Evolutionary conservation across 148 eudicot genomes (phyloP), one percentile per base, ranked within the genome.

Genomic region (Selenicereus undatus): DNA sequence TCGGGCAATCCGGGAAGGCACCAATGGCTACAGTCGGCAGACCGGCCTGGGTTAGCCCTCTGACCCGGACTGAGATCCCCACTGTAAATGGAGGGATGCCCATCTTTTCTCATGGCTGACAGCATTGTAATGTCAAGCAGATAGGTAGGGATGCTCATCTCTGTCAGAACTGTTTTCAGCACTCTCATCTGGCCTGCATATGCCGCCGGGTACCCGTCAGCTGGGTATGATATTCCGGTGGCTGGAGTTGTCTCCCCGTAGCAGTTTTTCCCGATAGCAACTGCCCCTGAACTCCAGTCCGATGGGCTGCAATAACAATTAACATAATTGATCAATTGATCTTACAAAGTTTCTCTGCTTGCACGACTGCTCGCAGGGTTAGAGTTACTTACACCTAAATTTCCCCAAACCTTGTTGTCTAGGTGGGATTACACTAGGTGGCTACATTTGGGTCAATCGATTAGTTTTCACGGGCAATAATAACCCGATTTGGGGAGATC

Each of bases 1-100:
- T 96, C 99, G 65, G 99, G 99, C 93, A 96, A 88, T 71, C 98
- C 98, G 75, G 98, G 99, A 21, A 91, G 92, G 77, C 95, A 93
- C 97, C 99, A 93, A 52, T 96, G 99, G 86, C 98, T 92, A 56
- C 99, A 93, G 45, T 93, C 99, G 18, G 95, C 86, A 24, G 89
- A 88, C 52, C 84, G 91, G 70, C 84, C 88, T 1, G 98, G 97
- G 68, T 93, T 90, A 64, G 93, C 93, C 79, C 89, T 83, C 73
- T 96, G 94, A 3, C 58, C 87, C 0, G 95, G 91, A 72, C 88
- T 93, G n/a, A 91, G 81, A 78, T 84, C 92, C 0, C 99, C 97
- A 11, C 93, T 89, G 76, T 96, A 96, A 29, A 96, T 88, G 5
- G 99, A 96, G 36, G 99, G 99, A 75, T 96, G 99, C 0, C 90